A percentile compares a stretch with the other conserved stretches of the same genome.
phyloP scores from a whole-genome alignment of 169 alveolate species.

The Plasmodium vinckei region DNA sequence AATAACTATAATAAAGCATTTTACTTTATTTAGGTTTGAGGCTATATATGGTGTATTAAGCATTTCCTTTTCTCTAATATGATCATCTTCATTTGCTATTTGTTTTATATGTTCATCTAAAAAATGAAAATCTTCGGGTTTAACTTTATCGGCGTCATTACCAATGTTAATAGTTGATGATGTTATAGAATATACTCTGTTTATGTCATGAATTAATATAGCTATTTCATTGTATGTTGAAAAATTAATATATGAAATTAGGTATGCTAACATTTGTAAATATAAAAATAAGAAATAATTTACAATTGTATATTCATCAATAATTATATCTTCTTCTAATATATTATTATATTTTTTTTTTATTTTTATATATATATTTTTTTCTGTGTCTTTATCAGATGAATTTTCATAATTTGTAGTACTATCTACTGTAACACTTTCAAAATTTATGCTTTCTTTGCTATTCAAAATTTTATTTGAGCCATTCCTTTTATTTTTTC shows the following conservation, averaged over 20 bases:
- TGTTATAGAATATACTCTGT: constrained; percentile 45
- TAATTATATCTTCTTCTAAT: constrained; percentile 24
- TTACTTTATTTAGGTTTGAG: constrained; percentile 40
- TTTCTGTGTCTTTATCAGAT: not conserved
- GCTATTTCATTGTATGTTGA: constrained; percentile 73
- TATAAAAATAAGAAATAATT: constrained; percentile 67
- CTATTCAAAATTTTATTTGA: not conserved
- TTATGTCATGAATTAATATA: constrained; percentile 42
- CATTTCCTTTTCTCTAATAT: constrained; percentile 18
- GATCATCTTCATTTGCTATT: constrained; percentile 33
- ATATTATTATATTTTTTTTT: constrained; percentile 50
- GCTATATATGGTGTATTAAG: constrained; percentile 6
- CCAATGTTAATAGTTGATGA: constrained; percentile 38
- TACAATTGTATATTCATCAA: constrained; percentile 57
- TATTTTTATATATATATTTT: constrained; percentile 17
- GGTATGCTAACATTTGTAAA: constrained; percentile 45
- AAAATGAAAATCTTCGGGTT: not conserved
- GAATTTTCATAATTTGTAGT: constrained; percentile 29
- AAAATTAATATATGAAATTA: constrained; percentile 50
- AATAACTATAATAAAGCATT: constrained; percentile 58
- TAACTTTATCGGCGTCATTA: constrained; percentile 9
- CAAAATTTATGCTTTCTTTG: not conserved
- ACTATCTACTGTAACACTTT: not conserved
- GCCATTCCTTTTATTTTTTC: constrained; percentile 1
- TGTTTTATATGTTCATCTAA: constrained; percentile 35